A percentile compares a stretch with the other conserved stretches of the same genome.
Conservation (phyloP, 805 yeast species). For the Schwanniomyces yamadae region DNA sequence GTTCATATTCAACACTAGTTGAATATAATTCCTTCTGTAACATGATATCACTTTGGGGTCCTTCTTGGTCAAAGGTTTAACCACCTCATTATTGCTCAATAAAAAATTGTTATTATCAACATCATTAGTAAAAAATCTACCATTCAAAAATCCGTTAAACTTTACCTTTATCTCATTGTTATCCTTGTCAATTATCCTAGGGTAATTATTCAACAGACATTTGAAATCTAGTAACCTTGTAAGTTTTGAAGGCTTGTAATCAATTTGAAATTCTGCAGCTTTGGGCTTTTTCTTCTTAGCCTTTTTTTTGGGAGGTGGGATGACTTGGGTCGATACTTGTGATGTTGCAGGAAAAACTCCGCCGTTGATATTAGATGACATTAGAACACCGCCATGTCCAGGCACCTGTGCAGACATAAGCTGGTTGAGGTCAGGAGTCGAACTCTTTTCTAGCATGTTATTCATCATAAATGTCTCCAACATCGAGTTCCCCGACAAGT, state of each 20-base stretch:
- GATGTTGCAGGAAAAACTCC: background rate
- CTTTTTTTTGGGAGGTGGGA: constrained; percentile 8
- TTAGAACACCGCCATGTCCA: background rate
- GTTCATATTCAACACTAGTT: constrained; percentile 29
- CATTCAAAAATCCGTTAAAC: constrained; percentile 40
- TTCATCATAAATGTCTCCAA: constrained; percentile 4
- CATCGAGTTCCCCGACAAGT: constrained; percentile 4
- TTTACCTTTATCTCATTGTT: constrained; percentile 24
- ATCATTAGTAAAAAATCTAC: constrained; percentile 42
- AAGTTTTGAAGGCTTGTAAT: constrained; percentile 25
- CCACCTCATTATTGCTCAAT: constrained; percentile 13
- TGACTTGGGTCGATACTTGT: background rate
- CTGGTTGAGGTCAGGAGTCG: background rate
- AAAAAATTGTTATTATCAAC: constrained; percentile 37
- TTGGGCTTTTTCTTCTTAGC: constrained; percentile 9
- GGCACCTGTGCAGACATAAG: background rate
- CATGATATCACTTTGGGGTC: constrained; percentile 44
- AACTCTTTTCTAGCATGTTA: constrained; percentile 5
- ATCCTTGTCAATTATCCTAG: constrained; percentile 28
- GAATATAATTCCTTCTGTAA: constrained; percentile 45
- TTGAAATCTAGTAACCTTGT: constrained; percentile 30
- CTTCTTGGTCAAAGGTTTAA: constrained; percentile 6
- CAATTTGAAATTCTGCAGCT: constrained; percentile 20
- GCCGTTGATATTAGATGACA: background rate
- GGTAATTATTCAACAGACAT: constrained; percentile 15